phyloP scores from a whole-genome alignment of 805 yeast species.

The Candida gorgasii region DNA sequence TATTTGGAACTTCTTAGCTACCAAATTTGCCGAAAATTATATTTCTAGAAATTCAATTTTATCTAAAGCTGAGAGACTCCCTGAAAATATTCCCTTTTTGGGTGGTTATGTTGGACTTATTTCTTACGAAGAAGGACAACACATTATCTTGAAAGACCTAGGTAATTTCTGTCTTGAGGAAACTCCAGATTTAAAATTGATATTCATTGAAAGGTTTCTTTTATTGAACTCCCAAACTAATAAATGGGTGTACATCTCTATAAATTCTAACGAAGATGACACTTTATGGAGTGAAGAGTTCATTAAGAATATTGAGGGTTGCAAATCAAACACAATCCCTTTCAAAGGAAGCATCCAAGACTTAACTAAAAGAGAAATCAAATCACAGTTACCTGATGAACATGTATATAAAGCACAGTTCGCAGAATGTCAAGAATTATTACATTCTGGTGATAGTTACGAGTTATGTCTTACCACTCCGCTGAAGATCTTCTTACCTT shows the following conservation, averaged over 20 bases:
- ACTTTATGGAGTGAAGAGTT: constrained; percentile 34
- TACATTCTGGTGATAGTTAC: constrained; percentile 85
- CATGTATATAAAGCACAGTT: constrained; percentile 57
- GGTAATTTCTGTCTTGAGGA: constrained; percentile 31
- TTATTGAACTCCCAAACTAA: constrained; percentile 50
- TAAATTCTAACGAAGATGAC: constrained; percentile 38
- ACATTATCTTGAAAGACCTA: constrained; percentile 32
- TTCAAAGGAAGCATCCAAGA: constrained; percentile 19
- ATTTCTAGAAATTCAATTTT: constrained; percentile 32
- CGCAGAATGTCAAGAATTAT: constrained; percentile 60
- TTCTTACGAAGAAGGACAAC: constrained; percentile 84
- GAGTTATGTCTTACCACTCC: constrained; percentile 88
- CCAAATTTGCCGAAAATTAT: constrained; percentile 42
- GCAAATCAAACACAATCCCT: constrained; percentile 4
- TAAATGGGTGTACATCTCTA: constrained; percentile 53
- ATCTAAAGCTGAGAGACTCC: constrained; percentile 17
- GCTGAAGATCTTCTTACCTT: constrained; percentile 58
- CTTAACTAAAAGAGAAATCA: constrained; percentile 24
- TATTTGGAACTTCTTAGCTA: constrained; percentile 56
- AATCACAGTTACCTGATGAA: constrained; percentile 51
- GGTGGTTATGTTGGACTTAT: constrained; percentile 92
- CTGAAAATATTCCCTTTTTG: constrained; percentile 62
- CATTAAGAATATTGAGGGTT: constrained; percentile 11
- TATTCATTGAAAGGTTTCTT: constrained; percentile 66
- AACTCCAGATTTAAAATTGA: constrained; percentile 75